phyloP scores from a whole-genome alignment of 805 yeast species.

The Cyberlindnera euphorbiae region DNA sequence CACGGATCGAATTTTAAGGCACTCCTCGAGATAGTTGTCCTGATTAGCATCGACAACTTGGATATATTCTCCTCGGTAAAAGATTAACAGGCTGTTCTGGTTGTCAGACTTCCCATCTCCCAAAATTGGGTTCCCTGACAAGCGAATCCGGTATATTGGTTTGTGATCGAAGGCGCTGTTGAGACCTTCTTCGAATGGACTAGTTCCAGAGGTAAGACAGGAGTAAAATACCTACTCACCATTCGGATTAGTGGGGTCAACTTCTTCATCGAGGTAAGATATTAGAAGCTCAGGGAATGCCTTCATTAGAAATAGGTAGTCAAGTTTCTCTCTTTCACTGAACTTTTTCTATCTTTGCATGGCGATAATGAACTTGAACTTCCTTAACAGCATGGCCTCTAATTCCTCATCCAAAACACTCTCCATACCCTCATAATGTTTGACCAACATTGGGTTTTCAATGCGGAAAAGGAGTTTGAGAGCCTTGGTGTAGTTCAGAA shows the following conservation, averaged over 20 bases:
- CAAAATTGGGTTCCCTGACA: slow-evolving; percentile 90
- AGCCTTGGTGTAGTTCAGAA: slow-evolving; percentile 73
- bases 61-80: slow-evolving; percentile 89
- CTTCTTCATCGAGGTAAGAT: slow-evolving; percentile 49
- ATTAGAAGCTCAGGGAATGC: slow-evolving; percentile 67
- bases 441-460: slow-evolving; percentile 55
- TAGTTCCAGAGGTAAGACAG: slow-evolving; percentile 60
- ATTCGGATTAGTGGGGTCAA: slow-evolving; percentile 19
- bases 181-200: slow-evolving; percentile 48
- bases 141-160: slow-evolving; percentile 60
- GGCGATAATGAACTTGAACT: slow-evolving; percentile 75
- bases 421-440: slow-evolving; percentile 38
- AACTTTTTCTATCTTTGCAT: slow-evolving; percentile 82
- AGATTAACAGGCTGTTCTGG: slow-evolving; percentile 83
- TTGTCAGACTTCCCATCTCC: slow-evolving; percentile 98
- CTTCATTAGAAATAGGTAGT: slow-evolving; percentile 60
- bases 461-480: slow-evolving; percentile 61
- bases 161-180: too few species aligned
- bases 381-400: slow-evolving; percentile 70
- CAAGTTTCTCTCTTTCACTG: slow-evolving; percentile 57
- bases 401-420: slow-evolving; percentile 60
- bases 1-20: slow-evolving; percentile 83
- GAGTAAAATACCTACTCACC: slow-evolving; percentile 46
- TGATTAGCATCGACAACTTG: slow-evolving; percentile 96
- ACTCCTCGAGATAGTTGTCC: slow-evolving; percentile 92